Evolutionary conservation across 1,284 basidiomycete species (phyloP), one percentile per base, ranked within the genome.

Genomic region (Puccinia coronata): DNA sequence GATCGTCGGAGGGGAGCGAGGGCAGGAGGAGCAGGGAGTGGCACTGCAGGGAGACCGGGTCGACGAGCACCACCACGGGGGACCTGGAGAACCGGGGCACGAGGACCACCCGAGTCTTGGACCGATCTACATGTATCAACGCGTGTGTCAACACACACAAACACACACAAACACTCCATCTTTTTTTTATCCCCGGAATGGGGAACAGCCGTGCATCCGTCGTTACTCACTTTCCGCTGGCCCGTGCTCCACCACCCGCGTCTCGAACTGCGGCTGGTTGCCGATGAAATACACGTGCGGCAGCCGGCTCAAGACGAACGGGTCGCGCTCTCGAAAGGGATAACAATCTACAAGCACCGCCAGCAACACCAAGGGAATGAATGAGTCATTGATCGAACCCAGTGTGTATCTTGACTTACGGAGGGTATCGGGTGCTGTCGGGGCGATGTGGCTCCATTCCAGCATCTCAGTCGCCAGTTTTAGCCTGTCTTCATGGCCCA

Each of bases 361-460:
- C 14, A 61, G 73, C 16, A 55, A 47, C 28, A 39, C 51, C 59
- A 57, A 2, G 14, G 41, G 47, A 9, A 49, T 20, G 14, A n/a
- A n/a, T 61, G 47, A 39, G 25, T 53, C 55, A 11, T 43, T 20
- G 39, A 23, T 36, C n/a, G 69, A 51, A 18, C n/a, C n/a, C n/a
- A n/a, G 67, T 28, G 18, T 47, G 18, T 31, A 75, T 41, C 20
- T 34, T 28, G 41, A 85, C 88, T 84, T 81, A 89, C 89, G 98
- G 0, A 99, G 89, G 0, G 97, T 99, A 87, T 99, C 97, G 18
- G 97, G 97, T 18, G 96, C 95, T 0, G 96, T 99, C 0, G 97
- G 97, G 14, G 97, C 96, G 84, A 98, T 90, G 87, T 99, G 97
- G 82, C 94, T 89, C 97, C 96, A 99, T 84, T 90, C 90, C 16